Evolutionary conservation across 345 rosid genomes (phyloP).

Genomic region (Dimocarpus longan): DNA sequence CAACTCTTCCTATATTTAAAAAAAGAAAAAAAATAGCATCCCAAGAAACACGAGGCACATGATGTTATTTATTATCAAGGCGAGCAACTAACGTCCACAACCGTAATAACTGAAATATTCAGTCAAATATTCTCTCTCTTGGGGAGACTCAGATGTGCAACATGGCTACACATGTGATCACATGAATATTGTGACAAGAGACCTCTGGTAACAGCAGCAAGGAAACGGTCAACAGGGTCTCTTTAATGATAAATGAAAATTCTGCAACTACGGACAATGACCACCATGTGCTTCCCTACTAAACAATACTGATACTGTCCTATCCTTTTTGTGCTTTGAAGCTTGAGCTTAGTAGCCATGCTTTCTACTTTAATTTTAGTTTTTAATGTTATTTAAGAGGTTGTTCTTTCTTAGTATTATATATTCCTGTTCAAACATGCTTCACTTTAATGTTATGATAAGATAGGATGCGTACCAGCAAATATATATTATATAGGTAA

Average conservation of each 20-base stretch:
- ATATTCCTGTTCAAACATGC: too few relatives aligned
- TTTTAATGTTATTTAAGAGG: too few relatives aligned
- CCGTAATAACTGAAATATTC: conserved; percentile 67
- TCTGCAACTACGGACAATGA: conserved; percentile 1
- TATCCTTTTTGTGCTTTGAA: neutral
- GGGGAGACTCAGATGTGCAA: conserved; percentile 40
- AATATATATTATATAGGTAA: too few relatives aligned
- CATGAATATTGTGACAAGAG: conserved; percentile 32
- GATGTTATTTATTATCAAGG: neutral
- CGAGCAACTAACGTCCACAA: conserved; percentile 55
- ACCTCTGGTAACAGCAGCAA: neutral
- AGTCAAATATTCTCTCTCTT: conserved; percentile 38
- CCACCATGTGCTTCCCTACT: conserved; percentile 34
- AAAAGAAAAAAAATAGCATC: too few relatives aligned
- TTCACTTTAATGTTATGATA: too few relatives aligned
- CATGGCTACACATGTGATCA: conserved; percentile 64
- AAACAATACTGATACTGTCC: conserved; percentile 4
- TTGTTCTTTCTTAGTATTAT: too few relatives aligned
- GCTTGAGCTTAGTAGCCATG: neutral
- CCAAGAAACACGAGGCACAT: neutral
- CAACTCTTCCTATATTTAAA: neutral
- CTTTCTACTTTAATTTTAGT: neutral
- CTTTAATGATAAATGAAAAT: conserved; percentile 7
- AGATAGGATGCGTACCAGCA: too few relatives aligned
- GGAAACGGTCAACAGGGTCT: conserved; percentile 29